These are phyloP conservation scores for Anaeramoeba flamelloides DNA, from an alignment of 78 protist species.

Conservation along the genomic window DNA sequence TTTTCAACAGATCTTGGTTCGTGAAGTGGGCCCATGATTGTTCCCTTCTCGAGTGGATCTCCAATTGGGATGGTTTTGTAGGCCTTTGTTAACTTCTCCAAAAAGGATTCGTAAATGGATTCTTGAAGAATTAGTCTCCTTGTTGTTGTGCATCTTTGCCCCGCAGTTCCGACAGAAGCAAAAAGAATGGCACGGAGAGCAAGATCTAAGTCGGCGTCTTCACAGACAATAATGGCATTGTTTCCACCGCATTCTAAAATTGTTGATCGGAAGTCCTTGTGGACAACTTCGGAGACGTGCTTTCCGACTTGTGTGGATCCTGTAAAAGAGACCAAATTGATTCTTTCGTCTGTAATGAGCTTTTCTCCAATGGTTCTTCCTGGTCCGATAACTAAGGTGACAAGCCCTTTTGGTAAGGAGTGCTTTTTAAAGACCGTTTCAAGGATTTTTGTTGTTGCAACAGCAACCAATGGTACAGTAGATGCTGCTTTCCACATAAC, in stretches of 20 bases:
- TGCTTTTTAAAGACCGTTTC: conserved; percentile 44
- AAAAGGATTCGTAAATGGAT: conserved; percentile 33
- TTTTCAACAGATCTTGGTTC: conserved; percentile 45
- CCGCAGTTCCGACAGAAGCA: conserved; percentile 73
- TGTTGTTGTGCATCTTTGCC: conserved; percentile 71
- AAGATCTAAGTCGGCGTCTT: conserved; percentile 60
- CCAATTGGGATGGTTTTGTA: conserved; percentile 39
- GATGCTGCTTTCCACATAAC: conserved; percentile 79
- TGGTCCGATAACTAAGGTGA: conserved; percentile 34
- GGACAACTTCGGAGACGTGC: no score
- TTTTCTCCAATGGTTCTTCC: no score
- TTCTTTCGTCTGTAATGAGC: conserved; percentile 40
- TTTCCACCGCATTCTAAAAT: conserved; percentile 77
- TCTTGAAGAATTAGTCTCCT: conserved; percentile 65
- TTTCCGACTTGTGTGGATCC: conserved; percentile 56
- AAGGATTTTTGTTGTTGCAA: conserved; percentile 55
- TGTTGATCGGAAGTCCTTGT: conserved; percentile 35
- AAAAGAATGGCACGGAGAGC: no score
- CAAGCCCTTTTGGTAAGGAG: conserved; percentile 34
- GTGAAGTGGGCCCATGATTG: conserved; percentile 66
- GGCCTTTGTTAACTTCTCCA: conserved; percentile 40
- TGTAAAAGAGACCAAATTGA: conserved; percentile 67
- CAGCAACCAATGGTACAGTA: conserved; percentile 34
- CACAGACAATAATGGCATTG: conserved; percentile 64
- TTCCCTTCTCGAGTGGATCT: conserved; percentile 41